Conservation (phyloP, 768 basidiomycete genomes). For the Suillus occidentalis region DNA sequence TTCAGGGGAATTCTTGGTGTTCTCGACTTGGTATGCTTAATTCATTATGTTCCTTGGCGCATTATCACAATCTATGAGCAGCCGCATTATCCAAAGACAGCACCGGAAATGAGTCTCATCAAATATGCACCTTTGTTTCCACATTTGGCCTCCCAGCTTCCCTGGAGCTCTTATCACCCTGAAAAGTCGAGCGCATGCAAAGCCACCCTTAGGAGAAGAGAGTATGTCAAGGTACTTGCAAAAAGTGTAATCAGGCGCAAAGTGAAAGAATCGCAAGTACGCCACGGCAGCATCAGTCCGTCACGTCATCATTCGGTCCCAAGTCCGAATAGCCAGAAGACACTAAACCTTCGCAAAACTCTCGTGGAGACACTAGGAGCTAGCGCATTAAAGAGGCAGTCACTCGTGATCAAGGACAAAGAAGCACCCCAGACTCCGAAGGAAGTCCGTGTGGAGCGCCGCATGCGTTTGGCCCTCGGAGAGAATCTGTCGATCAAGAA, state of each 20-base stretch:
- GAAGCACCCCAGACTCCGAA: constrained; percentile 12
- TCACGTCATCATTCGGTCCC: no score
- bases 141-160: constrained; percentile 21
- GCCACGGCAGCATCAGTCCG: not conserved
- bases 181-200: not conserved
- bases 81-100: constrained; percentile 15
- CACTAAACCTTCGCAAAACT: not conserved
- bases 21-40: not conserved
- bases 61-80: constrained; percentile 5
- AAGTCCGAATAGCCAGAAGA: not conserved
- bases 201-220: constrained; percentile 12
- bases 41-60: not conserved
- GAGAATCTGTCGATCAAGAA: constrained; percentile 23
- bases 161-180: not conserved
- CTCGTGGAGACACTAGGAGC: constrained; percentile 7
- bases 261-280: constrained; percentile 13
- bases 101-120: constrained; percentile 19
- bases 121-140: constrained; percentile 15
- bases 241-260: constrained; percentile 23
- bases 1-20: not conserved
- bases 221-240: constrained; percentile 21
- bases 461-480: constrained; percentile 11
- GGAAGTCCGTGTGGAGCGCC: constrained; percentile 8
- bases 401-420: constrained; percentile 6
- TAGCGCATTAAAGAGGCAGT: constrained; percentile 13